Evolutionary conservation across 345 rosid genomes (phyloP).

Genomic region (Carallia pectinifolia): DNA sequence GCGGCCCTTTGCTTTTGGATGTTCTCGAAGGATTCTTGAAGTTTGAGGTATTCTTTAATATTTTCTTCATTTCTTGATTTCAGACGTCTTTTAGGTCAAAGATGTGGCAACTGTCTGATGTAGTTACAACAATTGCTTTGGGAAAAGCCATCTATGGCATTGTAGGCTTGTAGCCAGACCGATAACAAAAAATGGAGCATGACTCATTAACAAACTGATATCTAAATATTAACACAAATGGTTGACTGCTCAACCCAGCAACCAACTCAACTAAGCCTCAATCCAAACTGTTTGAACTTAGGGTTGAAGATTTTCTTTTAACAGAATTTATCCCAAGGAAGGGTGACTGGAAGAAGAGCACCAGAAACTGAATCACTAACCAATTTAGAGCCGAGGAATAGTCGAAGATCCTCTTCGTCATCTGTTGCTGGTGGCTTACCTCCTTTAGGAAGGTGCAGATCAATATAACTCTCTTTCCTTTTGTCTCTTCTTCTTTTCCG

Average conservation of each 20-base stretch:
- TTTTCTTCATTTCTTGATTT: not conserved
- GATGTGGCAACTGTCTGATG: not conserved
- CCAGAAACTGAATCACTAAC: slow-evolving; percentile 55
- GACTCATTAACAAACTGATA: too few relatives aligned
- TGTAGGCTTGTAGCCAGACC: too few relatives aligned
- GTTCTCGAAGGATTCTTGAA: slow-evolving; percentile 94
- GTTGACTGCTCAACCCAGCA: too few relatives aligned
- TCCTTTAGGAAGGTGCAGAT: slow-evolving; percentile 74
- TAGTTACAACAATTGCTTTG: too few relatives aligned
- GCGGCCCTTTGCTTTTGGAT: slow-evolving; percentile 76
- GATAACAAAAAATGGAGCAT: too few relatives aligned
- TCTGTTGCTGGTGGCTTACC: slow-evolving; percentile 89
- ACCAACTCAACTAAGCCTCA: too few relatives aligned
- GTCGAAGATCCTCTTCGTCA: slow-evolving; percentile 62
- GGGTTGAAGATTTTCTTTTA: not conserved
- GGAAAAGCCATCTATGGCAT: too few relatives aligned
- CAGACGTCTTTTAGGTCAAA: slow-evolving; percentile 4
- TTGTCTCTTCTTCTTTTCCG: not conserved
- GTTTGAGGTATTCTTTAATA: slow-evolving; percentile 50
- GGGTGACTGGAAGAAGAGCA: slow-evolving; percentile 63
- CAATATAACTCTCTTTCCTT: slow-evolving; percentile 4
- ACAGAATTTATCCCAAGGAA: slow-evolving; percentile 66
- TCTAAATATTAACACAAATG: too few relatives aligned
- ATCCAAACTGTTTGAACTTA: too few relatives aligned
- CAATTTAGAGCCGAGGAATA: slow-evolving; percentile 59